These are phyloP conservation scores for Eucalyptus erythrocorys DNA, from an alignment of 345 rosid species.

Conservation along the genomic window DNA sequence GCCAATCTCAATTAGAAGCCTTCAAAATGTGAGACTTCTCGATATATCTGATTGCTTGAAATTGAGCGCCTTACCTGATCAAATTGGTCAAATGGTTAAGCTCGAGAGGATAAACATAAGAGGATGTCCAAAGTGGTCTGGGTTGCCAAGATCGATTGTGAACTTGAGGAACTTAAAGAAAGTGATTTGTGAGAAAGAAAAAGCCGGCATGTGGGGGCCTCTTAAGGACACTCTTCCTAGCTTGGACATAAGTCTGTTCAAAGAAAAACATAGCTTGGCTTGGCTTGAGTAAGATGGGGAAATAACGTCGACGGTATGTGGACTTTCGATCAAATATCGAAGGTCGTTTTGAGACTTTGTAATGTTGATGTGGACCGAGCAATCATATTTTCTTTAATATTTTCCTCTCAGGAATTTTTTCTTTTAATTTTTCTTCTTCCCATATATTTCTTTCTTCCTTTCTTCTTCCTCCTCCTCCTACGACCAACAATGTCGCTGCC, in stretches of 20 bases:
- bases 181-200: conserved; percentile 47
- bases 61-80: rapidly evolving
- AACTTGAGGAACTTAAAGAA: conserved; percentile 15
- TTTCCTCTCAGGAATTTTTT: not conserved
- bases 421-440: too few species aligned
- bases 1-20: conserved; percentile 22
- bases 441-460: not conserved
- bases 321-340: too few species aligned
- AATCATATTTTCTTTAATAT: too few species aligned
- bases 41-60: not conserved
- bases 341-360: too few species aligned
- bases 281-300: not conserved
- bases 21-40: conserved; percentile 16
- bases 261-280: not conserved
- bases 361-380: too few species aligned
- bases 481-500: not conserved
- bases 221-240: not conserved
- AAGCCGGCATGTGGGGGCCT: conserved; percentile 19
- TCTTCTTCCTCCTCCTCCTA: not conserved
- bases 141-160: conserved; percentile 20
- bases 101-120: too few species aligned
- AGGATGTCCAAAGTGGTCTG: not conserved
- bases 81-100: not conserved
- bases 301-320: too few species aligned
- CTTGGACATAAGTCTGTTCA: not conserved